Percentiles rank a stretch among this genome's conserved stretches.
Evolutionary conservation across 371 early-diverging fungal genomes (phyloP).

Genomic region (Umbelopsis sp.): DNA sequence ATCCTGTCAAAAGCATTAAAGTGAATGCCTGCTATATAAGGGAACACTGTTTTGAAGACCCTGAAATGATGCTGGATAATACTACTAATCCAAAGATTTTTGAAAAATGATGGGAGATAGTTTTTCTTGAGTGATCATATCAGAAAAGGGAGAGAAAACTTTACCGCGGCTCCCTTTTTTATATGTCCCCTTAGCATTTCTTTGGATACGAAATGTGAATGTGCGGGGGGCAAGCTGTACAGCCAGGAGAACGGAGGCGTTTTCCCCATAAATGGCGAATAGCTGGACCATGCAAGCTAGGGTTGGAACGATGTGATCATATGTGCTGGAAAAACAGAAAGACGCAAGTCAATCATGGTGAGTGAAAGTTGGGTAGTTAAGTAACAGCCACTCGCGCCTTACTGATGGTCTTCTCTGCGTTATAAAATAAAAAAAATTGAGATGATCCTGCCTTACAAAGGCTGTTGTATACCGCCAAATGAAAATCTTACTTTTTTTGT

Average conservation of each 20-base stretch:
- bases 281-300: too few species aligned
- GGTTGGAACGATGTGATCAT: too few species aligned
- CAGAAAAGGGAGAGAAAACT: neutral
- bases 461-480: constrained; percentile 1
- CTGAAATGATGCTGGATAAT: neutral
- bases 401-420: neutral
- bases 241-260: neutral
- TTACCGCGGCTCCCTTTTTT: neutral
- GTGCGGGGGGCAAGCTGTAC: neutral
- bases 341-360: neutral
- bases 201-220: neutral
- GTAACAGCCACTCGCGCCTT: neutral
- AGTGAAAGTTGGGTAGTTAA: neutral
- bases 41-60: neutral
- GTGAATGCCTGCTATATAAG: constrained; percentile 1
- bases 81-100: neutral
- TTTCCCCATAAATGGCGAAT: neutral
- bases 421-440: neutral
- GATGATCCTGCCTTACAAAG: neutral
- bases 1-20: neutral
- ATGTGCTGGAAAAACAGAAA: neutral
- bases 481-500: constrained; percentile 19
- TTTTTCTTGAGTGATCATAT: neutral
- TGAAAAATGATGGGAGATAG: neutral
- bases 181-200: constrained; percentile 1